phyloP scores from a whole-genome alignment of 345 rosid genomes.

The Eucalyptus coolabah region DNA sequence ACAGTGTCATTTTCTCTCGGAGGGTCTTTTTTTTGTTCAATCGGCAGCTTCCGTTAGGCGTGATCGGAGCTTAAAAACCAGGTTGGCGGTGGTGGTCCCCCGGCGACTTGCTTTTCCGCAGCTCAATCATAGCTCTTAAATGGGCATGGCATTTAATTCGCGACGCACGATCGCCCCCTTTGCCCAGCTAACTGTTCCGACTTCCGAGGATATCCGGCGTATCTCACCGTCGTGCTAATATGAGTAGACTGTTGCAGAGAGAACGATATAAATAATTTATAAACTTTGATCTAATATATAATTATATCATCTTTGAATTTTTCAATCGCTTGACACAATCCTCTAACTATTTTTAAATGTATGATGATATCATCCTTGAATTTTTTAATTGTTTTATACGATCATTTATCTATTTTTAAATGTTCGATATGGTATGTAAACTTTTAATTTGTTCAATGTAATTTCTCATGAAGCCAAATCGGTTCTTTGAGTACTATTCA shows the following conservation, averaged over 20 bases:
- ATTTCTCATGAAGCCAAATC: not conserved
- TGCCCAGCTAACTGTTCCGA: not conserved
- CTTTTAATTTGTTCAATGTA: fast-evolving
- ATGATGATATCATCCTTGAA: not conserved
- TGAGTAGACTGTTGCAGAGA: not conserved
- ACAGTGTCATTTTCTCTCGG: not conserved
- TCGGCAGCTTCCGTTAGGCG: not conserved
- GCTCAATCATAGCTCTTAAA: not conserved
- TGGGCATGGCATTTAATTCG: not conserved
- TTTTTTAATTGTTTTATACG: not conserved
- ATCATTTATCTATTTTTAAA: not conserved
- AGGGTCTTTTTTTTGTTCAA: not conserved
- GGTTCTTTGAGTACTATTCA: not conserved
- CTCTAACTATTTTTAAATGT: not conserved
- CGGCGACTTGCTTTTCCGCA: not conserved
- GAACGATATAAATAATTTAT: not conserved
- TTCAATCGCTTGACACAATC: not conserved
- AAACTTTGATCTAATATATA: fast-evolving
- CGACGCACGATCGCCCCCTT: not conserved
- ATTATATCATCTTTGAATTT: not conserved
- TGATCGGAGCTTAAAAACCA: not conserved
- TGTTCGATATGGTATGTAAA: fast-evolving
- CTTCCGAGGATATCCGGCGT: not conserved
- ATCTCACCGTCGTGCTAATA: not conserved
- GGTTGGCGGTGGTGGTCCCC: not conserved